Evolutionary conservation across 2,329 filamentous ascomycete genomes (phyloP), one percentile per base, ranked within the genome.

Genomic region (Rhytidhysteron rufulum): DNA sequence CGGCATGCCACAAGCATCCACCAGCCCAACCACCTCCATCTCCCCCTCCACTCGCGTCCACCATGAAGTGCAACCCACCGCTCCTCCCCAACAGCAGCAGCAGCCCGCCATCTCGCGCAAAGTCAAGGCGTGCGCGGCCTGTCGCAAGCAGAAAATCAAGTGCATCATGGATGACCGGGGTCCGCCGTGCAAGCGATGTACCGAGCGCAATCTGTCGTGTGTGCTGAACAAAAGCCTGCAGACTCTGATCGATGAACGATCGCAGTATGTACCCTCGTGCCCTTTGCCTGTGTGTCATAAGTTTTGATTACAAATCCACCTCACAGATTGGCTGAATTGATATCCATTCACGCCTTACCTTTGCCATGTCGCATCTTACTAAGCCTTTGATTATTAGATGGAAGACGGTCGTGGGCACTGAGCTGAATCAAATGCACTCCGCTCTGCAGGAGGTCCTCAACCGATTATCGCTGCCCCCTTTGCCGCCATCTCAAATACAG

Each of bases 81-180:
- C n/a, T 8, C n/a, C 35, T n/a, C 22, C 10, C 34, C n/a, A 5
- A 15, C 16, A 4, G n/a, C 22, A n/a, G 21, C 16, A 9, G 25
- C 34, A 49, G 30, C 57, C 57, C 8, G 42, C 51, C 10, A 62
- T 62, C 25, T 62, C 58, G 30, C 52, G 58, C 9, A 60, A 60
- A 34, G 55, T 62, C 31, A 62, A 61, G 37, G 74, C 74, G 20
- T 77, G 74, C 51, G 74, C 73, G 8, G 70, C 74, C 46, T 77
- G 74, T 52, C 70, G 74, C 44, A 71, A 73, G 42, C 73, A 76
- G 46, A 77, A 77, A 58, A 74, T 76, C 45, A 74, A 74, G 54
- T 77, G 74, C 55, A 69, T 76, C 39, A 75, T 77, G 71, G 65
- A 69, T 42, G 59, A 65, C 30, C 67, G 67, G 21, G 71, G 74